Conservation (phyloP, 2,329 filamentous ascomycete genomes). For the Pseudopithomyces chartarum region DNA sequence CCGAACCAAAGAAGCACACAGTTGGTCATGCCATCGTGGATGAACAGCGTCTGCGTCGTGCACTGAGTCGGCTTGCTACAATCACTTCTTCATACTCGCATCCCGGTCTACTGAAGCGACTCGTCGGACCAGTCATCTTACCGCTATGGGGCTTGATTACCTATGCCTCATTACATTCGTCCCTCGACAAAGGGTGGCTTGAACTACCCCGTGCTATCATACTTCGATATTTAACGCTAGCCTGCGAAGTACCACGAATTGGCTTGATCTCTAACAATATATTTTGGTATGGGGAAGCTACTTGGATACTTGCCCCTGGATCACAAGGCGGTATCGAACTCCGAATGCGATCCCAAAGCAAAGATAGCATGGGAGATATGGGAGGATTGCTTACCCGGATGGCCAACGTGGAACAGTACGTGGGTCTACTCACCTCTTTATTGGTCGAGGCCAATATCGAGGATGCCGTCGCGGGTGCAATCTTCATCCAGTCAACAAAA, state of each 20-base stretch:
- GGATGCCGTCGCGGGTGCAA: constrained; percentile 59
- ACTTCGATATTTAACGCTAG: constrained; percentile 59
- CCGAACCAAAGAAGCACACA: constrained; percentile 52
- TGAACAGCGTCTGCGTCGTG: constrained; percentile 54
- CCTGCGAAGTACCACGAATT: constrained; percentile 58
- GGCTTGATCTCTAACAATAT: constrained; percentile 59
- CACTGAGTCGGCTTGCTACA: constrained; percentile 61
- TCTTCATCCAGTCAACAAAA: constrained; percentile 65
- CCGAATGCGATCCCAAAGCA: constrained; percentile 69
- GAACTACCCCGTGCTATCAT: constrained; percentile 30
- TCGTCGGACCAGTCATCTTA: constrained; percentile 63
- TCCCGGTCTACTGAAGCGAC: constrained; percentile 65
- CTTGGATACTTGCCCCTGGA: constrained; percentile 61
- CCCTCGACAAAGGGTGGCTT: constrained; percentile 33
- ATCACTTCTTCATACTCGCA: constrained; percentile 69
- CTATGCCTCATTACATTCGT: constrained; percentile 49
- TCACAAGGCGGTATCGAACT: constrained; percentile 59
- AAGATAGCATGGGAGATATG: constrained; percentile 81
- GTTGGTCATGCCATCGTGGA: constrained; percentile 55
- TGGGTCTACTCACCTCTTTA: constrained; percentile 30
- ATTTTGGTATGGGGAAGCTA: constrained; percentile 57
- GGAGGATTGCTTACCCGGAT: constrained; percentile 66
- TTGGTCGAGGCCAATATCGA: constrained; percentile 58
- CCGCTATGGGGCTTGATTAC: constrained; percentile 68
- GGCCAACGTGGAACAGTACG: constrained; percentile 29